phyloP scores from a whole-genome alignment of 2,329 filamentous ascomycete genomes.

The Acrocalymma vagum region DNA sequence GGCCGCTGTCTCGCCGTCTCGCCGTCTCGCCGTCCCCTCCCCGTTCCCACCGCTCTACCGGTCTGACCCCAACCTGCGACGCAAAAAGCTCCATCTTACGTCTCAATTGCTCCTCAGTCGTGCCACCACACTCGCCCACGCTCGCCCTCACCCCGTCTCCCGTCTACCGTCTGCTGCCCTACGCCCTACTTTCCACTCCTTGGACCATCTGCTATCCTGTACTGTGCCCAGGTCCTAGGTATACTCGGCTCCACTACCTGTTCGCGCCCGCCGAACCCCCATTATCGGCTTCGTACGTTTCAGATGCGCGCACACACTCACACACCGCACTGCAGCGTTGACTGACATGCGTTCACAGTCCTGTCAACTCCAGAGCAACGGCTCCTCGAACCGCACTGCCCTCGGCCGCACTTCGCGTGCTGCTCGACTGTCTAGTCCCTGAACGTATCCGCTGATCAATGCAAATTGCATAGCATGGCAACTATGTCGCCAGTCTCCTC shows the following conservation, averaged over 20 bases:
- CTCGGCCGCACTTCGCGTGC: too few relatives aligned
- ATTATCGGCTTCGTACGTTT: conserved; percentile 30
- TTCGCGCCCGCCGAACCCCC: conserved; percentile 8
- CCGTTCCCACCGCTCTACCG: conserved; percentile 22
- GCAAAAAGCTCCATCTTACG: conserved; percentile 34
- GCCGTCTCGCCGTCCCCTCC: too few relatives aligned
- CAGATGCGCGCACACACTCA: conserved; percentile 31
- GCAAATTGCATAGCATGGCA: conserved; percentile 42
- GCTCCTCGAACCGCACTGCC: conserved; percentile 15
- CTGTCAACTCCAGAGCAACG: conserved; percentile 14
- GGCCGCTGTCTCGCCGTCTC: too few relatives aligned
- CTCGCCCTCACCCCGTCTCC: not conserved
- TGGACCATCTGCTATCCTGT: too few relatives aligned
- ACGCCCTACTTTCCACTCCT: too few relatives aligned
- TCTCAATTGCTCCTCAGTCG: conserved; percentile 33
- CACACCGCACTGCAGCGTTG: conserved; percentile 20
- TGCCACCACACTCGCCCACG: conserved; percentile 11
- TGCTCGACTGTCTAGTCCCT: conserved; percentile 19
- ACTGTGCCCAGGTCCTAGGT: too few relatives aligned
- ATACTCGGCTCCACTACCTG: conserved; percentile 3
- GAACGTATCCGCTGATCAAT: conserved; percentile 31
- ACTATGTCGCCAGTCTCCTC: conserved; percentile 43
- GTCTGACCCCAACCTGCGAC: conserved; percentile 34
- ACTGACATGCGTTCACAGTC: conserved; percentile 31
- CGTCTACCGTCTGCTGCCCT: too few relatives aligned